A percentile compares a stretch with the other conserved stretches of the same genome.
Conservation (phyloP, 352 stramenopile species). For the Discostella stelligera region DNA sequence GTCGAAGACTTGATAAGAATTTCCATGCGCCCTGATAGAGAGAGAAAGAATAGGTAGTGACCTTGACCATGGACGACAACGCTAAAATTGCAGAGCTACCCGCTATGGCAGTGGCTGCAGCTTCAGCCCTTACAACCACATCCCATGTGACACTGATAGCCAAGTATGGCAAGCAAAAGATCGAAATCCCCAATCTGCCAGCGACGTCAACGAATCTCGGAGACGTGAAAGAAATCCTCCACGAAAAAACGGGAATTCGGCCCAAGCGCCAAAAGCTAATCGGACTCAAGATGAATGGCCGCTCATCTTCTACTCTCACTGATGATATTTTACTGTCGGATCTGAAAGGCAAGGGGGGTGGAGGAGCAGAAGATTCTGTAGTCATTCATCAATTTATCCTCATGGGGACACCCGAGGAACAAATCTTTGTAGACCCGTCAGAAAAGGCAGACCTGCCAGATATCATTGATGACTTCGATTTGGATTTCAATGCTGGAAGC, state of each 20-base stretch:
- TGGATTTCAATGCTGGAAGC: slow-evolving; percentile 82
- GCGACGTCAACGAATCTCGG: slow-evolving; percentile 54
- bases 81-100: background rate
- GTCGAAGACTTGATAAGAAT: no score
- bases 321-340: slow-evolving; percentile 59
- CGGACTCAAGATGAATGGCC: slow-evolving; percentile 58
- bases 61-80: background rate
- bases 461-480: slow-evolving; percentile 86
- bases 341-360: slow-evolving; percentile 56
- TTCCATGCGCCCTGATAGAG: no score
- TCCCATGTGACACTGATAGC: slow-evolving; percentile 62
- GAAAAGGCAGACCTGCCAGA: slow-evolving; percentile 81
- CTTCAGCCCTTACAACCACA: background rate
- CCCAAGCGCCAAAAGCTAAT: slow-evolving; percentile 85
- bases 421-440: slow-evolving; percentile 85
- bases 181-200: slow-evolving; percentile 53
- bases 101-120: background rate
- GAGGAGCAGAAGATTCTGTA: slow-evolving; percentile 4
- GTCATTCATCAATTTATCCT: slow-evolving; percentile 82
- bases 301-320: slow-evolving; percentile 1
- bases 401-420: slow-evolving; percentile 85
- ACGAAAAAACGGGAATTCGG: slow-evolving; percentile 69
- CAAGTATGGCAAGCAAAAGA: slow-evolving; percentile 77
- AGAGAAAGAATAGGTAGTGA: no score
- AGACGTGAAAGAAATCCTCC: slow-evolving; percentile 65